Evolutionary conservation across 169 alveolate genomes (phyloP).

Genomic region (Plasmodium sp.): DNA sequence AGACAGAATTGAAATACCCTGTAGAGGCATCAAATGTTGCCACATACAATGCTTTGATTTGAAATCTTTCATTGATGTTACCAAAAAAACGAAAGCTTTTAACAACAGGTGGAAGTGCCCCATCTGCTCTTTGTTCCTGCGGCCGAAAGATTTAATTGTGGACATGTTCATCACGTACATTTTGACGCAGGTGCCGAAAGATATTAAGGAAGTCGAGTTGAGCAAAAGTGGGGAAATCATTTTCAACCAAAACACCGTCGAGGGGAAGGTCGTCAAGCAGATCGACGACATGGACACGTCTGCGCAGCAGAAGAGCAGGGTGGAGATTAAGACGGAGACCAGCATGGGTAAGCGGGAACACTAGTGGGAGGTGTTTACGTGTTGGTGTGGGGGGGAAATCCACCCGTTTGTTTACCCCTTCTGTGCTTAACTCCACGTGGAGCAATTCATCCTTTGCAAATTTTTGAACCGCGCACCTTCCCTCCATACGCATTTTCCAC

Average conservation of each 20-base stretch:
- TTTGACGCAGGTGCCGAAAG: constrained; percentile 77
- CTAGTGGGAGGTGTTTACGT: background rate
- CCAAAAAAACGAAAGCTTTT: constrained; percentile 92
- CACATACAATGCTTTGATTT: constrained; percentile 95
- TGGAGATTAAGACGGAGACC: constrained; percentile 52
- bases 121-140: constrained; percentile 87
- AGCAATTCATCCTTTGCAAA: background rate
- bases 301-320: background rate
- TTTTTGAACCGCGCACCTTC: background rate
- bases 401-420: background rate
- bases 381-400: background rate
- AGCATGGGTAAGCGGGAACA: background rate
- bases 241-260: background rate
- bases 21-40: constrained; percentile 91
- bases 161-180: constrained; percentile 87
- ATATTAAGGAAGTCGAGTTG: constrained; percentile 76
- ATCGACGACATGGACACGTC: constrained; percentile 24
- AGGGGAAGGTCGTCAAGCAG: constrained; percentile 23
- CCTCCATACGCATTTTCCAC: background rate
- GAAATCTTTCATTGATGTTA: constrained; percentile 89
- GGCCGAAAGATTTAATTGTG: constrained; percentile 89
- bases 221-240: constrained; percentile 62
- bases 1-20: constrained; percentile 90
- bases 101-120: constrained; percentile 96
- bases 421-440: background rate